A percentile compares a stretch with the other conserved stretches of the same genome.
These are phyloP conservation scores for Hirschfeldia incana DNA, from an alignment of 345 rosid genomes.

Conservation along the genomic window DNA sequence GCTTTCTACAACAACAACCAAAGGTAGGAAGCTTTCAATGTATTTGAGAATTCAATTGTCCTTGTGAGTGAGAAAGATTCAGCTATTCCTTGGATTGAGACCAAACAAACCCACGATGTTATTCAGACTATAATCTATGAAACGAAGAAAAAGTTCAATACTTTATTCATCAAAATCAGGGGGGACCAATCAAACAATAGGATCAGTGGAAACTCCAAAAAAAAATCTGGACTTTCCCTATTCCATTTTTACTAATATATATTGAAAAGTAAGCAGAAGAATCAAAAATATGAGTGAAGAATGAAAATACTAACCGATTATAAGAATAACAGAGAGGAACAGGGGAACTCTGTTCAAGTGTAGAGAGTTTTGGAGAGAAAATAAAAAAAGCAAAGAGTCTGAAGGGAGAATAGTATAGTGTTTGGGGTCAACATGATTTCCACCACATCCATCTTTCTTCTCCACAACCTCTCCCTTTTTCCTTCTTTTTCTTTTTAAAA, in stretches of 20 bases:
- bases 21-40: slow-evolving; percentile 11
- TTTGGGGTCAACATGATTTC: slow-evolving; percentile 45
- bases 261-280: neutral
- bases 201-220: neutral
- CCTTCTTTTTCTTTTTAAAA: no score
- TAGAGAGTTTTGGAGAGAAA: slow-evolving; percentile 11
- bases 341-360: neutral
- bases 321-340: neutral
- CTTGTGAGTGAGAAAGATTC: neutral
- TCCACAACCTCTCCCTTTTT: no score
- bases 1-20: slow-evolving; percentile 4
- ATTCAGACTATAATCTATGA: slow-evolving; percentile 10
- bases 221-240: neutral
- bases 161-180: neutral
- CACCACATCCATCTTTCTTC: no score
- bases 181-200: slow-evolving; percentile 14
- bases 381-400: neutral
- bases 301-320: neutral
- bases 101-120: slow-evolving; percentile 5
- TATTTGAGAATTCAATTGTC: neutral
- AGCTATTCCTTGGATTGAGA: neutral
- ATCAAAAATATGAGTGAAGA: neutral
- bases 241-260: neutral
- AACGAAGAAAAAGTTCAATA: slow-evolving; percentile 15
- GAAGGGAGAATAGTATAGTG: slow-evolving; percentile 9